These are phyloP conservation scores for Davidsoniella eucalypti DNA, from an alignment of 2,329 filamentous ascomycete genomes.

Conservation along the genomic window DNA sequence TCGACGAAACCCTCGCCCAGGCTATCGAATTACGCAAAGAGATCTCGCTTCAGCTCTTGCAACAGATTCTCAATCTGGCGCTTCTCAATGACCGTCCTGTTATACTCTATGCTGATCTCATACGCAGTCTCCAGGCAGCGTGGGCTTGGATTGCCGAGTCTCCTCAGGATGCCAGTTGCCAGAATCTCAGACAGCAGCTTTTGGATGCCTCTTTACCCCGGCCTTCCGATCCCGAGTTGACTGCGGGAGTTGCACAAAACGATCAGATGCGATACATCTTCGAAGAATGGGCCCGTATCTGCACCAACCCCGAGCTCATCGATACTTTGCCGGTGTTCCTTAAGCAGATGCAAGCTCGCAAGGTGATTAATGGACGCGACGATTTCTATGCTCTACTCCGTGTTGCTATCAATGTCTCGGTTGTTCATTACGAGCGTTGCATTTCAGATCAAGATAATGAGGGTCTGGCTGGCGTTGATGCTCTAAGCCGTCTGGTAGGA, in stretches of 20 bases:
- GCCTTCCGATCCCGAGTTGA: constrained; percentile 27
- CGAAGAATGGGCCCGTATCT: constrained; percentile 81
- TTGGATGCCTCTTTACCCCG: constrained; percentile 25
- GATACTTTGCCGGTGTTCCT: constrained; percentile 66
- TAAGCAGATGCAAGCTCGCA: constrained; percentile 61
- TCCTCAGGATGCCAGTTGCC: constrained; percentile 43
- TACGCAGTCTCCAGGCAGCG: constrained; percentile 63
- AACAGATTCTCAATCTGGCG: constrained; percentile 60
- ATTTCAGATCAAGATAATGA: constrained; percentile 42
- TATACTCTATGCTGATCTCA: constrained; percentile 72
- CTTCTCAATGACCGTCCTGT: constrained; percentile 63
- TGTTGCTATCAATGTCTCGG: constrained; percentile 62
- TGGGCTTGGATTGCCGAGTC: constrained; percentile 70
- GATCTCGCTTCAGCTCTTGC: constrained; percentile 62
- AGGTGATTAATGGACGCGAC: constrained; percentile 57
- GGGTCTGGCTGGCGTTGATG: constrained; percentile 44
- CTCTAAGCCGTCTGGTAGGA: constrained; percentile 64
- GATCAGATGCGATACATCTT: constrained; percentile 92
- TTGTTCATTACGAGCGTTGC: constrained; percentile 61
- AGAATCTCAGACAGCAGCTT: constrained; percentile 53
- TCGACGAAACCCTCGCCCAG: constrained; percentile 58
- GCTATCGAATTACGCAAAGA: constrained; percentile 55
- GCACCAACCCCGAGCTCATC: constrained; percentile 57
- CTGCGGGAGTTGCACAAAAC: constrained; percentile 37
- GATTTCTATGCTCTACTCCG: constrained; percentile 69